phyloP scores from a whole-genome alignment of 2,329 filamentous ascomycete species.

The Alternaria sp. region DNA sequence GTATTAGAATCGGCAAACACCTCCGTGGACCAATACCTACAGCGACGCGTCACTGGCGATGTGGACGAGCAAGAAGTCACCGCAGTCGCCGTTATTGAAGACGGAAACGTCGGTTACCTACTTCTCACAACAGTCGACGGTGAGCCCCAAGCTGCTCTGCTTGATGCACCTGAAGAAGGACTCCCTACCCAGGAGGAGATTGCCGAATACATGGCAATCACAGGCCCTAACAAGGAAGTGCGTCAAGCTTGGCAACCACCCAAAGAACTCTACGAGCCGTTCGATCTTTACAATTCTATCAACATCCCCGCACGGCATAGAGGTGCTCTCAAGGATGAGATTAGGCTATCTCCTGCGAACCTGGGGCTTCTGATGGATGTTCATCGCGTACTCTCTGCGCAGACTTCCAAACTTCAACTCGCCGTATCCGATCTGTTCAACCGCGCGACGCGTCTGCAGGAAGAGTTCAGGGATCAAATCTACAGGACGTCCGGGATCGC shows the following conservation, averaged over 20 bases:
- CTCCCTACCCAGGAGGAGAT: constrained; percentile 37
- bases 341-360: constrained; percentile 73
- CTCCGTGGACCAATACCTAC: constrained; percentile 56
- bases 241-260: constrained; percentile 71
- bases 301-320: constrained; percentile 67
- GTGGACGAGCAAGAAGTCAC: constrained; percentile 47
- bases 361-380: constrained; percentile 74
- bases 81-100: constrained; percentile 60
- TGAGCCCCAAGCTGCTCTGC: constrained; percentile 58
- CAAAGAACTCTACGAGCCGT: constrained; percentile 64
- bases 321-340: constrained; percentile 68
- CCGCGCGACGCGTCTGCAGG: constrained; percentile 70
- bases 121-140: constrained; percentile 58
- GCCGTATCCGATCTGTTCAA: constrained; percentile 77
- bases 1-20: constrained; percentile 61
- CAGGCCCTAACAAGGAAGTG: constrained; percentile 53
- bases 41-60: constrained; percentile 31
- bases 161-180: constrained; percentile 56
- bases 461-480: constrained; percentile 72
- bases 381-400: constrained; percentile 72
- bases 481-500: constrained; percentile 69
- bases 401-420: constrained; percentile 71
- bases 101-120: constrained; percentile 64
- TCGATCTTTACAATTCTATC: constrained; percentile 63
- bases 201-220: constrained; percentile 28